Conservation (phyloP, 202 grass and related monocot species). For the Thinopyrum obtusiflorum region DNA sequence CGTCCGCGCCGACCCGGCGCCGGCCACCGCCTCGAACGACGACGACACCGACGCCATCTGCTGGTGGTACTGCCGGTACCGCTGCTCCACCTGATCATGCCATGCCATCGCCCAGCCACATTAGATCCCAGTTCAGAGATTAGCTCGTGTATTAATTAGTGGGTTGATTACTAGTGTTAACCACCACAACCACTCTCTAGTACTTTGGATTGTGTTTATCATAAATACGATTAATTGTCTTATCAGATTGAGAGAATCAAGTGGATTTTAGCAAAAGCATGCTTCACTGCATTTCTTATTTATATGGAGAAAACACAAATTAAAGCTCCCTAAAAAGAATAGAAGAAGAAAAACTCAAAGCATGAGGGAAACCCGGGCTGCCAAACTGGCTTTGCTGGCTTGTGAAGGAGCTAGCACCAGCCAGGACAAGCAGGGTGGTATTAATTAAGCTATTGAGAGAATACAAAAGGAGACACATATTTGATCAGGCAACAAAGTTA, state of each 20-base stretch:
- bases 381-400: slow-evolving; percentile 6
- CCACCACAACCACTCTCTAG: background rate
- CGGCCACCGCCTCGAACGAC: slow-evolving; percentile 73
- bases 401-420: slow-evolving; percentile 1
- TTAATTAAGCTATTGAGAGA: background rate
- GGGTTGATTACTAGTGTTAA: background rate
- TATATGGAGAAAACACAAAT: no score
- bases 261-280: no score
- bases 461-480: slow-evolving; percentile 36
- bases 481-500: slow-evolving; percentile 30
- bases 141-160: background rate
- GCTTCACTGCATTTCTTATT: no score
- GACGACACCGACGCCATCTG: slow-evolving; percentile 83
- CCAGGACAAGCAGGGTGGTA: background rate
- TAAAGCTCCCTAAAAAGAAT: background rate
- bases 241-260: background rate
- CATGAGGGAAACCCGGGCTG: background rate
- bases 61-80: slow-evolving; percentile 92
- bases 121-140: background rate
- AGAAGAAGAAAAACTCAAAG: background rate
- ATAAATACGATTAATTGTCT: background rate
- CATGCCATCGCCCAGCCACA: background rate
- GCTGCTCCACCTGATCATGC: slow-evolving; percentile 83
- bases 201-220: background rate
- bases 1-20: slow-evolving; percentile 58